These are phyloP conservation scores for Climacium dendroides DNA, from an alignment of 225 moss, liverwort and hornwort genomes.

Conservation along the genomic window DNA sequence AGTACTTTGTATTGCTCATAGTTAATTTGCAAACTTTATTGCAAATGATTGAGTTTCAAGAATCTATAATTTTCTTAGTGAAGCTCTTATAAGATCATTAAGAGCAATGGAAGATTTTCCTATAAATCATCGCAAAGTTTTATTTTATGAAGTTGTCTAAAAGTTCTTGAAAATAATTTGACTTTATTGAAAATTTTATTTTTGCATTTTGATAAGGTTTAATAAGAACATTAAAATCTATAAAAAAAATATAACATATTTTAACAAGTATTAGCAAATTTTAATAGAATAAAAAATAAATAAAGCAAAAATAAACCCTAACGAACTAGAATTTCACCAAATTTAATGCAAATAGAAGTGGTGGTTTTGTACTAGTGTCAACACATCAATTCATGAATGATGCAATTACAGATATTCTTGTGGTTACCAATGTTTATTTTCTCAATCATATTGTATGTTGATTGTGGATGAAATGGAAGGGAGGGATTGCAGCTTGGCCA, in stretches of 20 bases:
- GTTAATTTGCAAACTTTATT: background rate
- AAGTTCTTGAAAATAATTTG: background rate
- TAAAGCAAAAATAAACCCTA: rapidly evolving
- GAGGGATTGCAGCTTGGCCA: constrained; percentile 8
- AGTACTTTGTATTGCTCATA: rapidly evolving
- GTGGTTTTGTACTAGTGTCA: background rate
- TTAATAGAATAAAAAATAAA: too few species aligned
- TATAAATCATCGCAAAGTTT: too few species aligned
- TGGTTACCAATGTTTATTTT: background rate
- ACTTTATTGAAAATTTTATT: background rate
- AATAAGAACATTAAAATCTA: background rate
- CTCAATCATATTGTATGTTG: background rate
- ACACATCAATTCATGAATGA: too few species aligned
- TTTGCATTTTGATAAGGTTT: background rate
- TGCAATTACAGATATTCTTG: background rate
- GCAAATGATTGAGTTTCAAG: background rate
- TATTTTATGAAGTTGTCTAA: background rate
- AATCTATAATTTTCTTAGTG: rapidly evolving
- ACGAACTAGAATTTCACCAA: rapidly evolving
- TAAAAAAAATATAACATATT: background rate
- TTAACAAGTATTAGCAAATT: background rate
- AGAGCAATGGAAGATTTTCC: rapidly evolving
- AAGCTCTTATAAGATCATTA: background rate
- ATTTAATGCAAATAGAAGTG: background rate
- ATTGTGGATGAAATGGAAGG: background rate